These are phyloP conservation scores for Apiospora malaysiana DNA, from an alignment of 2,329 filamentous ascomycete species.

Conservation along the genomic window DNA sequence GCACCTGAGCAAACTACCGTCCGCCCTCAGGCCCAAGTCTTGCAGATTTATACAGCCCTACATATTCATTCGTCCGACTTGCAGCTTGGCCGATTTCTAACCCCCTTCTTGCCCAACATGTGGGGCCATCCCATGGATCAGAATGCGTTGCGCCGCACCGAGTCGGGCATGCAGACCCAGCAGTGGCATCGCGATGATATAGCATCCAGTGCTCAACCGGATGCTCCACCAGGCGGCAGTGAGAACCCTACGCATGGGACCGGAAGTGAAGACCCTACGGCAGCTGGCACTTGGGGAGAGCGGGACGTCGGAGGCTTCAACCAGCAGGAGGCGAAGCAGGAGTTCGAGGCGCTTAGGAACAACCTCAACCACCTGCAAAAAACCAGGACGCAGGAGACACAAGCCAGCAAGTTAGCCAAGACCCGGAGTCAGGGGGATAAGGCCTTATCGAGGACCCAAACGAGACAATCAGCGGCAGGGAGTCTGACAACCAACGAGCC, in stretches of 20 bases:
- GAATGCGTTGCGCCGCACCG: constrained; percentile 41
- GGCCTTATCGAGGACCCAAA: constrained; percentile 25
- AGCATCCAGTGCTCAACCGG: constrained; percentile 27
- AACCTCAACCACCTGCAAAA: constrained; percentile 43
- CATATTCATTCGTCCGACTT: neutral
- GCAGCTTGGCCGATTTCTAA: neutral
- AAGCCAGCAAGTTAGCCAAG: constrained; percentile 32
- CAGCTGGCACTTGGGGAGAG: constrained; percentile 46
- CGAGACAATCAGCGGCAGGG: constrained; percentile 25
- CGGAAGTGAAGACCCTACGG: constrained; percentile 20
- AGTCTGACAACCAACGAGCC: constrained; percentile 37
- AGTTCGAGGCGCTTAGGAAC: constrained; percentile 43
- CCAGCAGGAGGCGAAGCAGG: constrained; percentile 41
- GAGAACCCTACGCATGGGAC: constrained; percentile 15
- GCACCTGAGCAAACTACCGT: neutral
- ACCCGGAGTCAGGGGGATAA: constrained; percentile 21
- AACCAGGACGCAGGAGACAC: constrained; percentile 43
- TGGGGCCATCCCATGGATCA: constrained; percentile 40
- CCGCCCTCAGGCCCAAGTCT: neutral
- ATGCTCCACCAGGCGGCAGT: constrained; percentile 23
- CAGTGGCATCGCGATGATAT: constrained; percentile 34
- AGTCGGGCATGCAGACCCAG: constrained; percentile 37
- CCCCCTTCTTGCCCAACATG: constrained; percentile 34
- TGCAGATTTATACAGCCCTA: neutral
- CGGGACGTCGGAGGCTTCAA: constrained; percentile 42